phyloP scores from a whole-genome alignment of 768 basidiomycete genomes.

The Boletellus emodensis region DNA sequence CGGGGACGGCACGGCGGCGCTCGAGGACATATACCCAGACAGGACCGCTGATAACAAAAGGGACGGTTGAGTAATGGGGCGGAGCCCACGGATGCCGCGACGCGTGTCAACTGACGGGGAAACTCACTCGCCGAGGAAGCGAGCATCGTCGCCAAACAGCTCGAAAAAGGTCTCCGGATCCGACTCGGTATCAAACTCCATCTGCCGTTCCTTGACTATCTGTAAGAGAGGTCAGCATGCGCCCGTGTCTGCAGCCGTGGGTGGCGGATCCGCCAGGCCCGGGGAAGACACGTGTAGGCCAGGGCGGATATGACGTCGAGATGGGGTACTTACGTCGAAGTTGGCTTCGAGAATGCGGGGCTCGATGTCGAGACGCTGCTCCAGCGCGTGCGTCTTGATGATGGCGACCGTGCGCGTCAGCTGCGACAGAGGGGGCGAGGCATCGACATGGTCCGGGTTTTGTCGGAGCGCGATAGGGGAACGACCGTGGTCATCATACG shows the following conservation, averaged over 20 bases:
- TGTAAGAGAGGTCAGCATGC: slow-evolving; percentile 33
- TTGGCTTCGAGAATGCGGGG: slow-evolving; percentile 72
- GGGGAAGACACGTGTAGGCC: slow-evolving; percentile 2
- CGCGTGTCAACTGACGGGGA: neutral
- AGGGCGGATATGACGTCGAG: neutral
- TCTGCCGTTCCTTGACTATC: slow-evolving; percentile 86
- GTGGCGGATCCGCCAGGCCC: slow-evolving; percentile 14
- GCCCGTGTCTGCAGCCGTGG: neutral
- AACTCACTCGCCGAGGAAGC: slow-evolving; percentile 73
- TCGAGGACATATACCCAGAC: slow-evolving; percentile 93
- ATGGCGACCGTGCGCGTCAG: slow-evolving; percentile 72
- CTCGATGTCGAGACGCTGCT: slow-evolving; percentile 77
- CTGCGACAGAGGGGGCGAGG: slow-evolving; percentile 6
- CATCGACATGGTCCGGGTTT: slow-evolving; percentile 1
- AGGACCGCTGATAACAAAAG: slow-evolving; percentile 51
- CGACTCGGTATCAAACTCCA: slow-evolving; percentile 82
- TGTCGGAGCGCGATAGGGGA: slow-evolving; percentile 1
- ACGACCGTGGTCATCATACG: slow-evolving; percentile 12
- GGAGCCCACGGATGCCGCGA: neutral
- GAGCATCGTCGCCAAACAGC: slow-evolving; percentile 74
- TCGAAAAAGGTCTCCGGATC: slow-evolving; percentile 78
- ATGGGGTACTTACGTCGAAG: slow-evolving; percentile 59
- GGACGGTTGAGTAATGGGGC: slow-evolving; percentile 1
- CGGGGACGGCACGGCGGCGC: slow-evolving; percentile 74
- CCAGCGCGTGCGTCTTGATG: slow-evolving; percentile 76